Percentiles rank a stretch among this genome's conserved stretches.
Evolutionary conservation across 2,329 filamentous ascomycete genomes (phyloP).

Genomic region (Furcasterigmium sp.): DNA sequence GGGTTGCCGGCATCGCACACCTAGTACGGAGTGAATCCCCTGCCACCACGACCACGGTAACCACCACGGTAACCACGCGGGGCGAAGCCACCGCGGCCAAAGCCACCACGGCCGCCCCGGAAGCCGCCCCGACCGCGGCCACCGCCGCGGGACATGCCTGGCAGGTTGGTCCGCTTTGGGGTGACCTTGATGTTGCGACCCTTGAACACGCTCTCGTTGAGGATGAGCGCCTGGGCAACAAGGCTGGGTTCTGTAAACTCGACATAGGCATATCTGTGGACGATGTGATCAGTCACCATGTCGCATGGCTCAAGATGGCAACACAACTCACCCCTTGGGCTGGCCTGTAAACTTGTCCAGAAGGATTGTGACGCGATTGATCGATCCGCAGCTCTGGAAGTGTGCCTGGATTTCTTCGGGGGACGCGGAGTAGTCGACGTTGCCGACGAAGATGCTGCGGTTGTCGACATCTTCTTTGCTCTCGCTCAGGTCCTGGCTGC

Average conservation of each 20-base stretch:
- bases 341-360: conserved; percentile 98
- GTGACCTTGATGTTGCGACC: conserved; percentile 91
- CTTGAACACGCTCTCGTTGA: conserved; percentile 96
- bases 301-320: background rate
- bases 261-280: conserved; percentile 86
- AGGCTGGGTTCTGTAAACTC: conserved; percentile 94
- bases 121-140: conserved; percentile 55
- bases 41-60: conserved; percentile 61
- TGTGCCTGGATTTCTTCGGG: conserved; percentile 98
- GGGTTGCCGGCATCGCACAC: background rate
- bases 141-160: conserved; percentile 83
- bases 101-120: conserved; percentile 45
- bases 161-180: conserved; percentile 94
- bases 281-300: background rate
- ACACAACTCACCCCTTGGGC: conserved; percentile 86
- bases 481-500: conserved; percentile 67
- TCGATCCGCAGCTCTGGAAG: conserved; percentile 94
- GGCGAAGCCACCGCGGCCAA: conserved; percentile 46
- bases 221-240: conserved; percentile 85
- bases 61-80: conserved; percentile 60
- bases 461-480: conserved; percentile 95
- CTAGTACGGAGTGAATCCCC: conserved; percentile 63
- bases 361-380: conserved; percentile 96
- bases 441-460: conserved; percentile 95
- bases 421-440: conserved; percentile 95